phyloP scores from a whole-genome alignment of 805 yeast genomes.

The Suhomyces tanzawaensis region DNA sequence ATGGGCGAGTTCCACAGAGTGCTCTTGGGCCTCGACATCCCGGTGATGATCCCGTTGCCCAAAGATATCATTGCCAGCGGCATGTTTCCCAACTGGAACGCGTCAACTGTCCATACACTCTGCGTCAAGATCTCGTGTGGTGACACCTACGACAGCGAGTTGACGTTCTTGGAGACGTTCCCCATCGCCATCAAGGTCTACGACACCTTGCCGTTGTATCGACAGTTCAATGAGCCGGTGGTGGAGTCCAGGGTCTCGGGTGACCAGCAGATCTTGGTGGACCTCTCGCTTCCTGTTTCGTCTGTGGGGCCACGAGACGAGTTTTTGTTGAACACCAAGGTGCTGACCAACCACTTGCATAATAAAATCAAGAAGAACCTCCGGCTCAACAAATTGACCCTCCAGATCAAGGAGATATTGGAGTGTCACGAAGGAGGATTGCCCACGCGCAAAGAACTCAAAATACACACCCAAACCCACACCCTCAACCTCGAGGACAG shows the following conservation, averaged over 20 bases:
- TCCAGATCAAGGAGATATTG: slow-evolving; percentile 52
- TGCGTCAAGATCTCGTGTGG: slow-evolving; percentile 39
- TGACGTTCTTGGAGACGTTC: slow-evolving; percentile 32
- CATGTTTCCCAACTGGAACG: slow-evolving; percentile 44
- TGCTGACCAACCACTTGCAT: slow-evolving; percentile 39
- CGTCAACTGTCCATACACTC: slow-evolving; percentile 46
- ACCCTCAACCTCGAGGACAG: slow-evolving; percentile 20
- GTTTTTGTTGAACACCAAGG: slow-evolving; percentile 35
- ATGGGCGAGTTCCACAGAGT: slow-evolving; percentile 38
- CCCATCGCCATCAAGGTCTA: slow-evolving; percentile 56
- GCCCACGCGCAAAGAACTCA: slow-evolving; percentile 46
- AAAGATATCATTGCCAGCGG: slow-evolving; percentile 55
- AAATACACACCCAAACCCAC: slow-evolving; percentile 33
- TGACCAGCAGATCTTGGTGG: slow-evolving; percentile 49
- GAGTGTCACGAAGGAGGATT: slow-evolving; percentile 53
- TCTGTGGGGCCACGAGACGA: slow-evolving; percentile 61
- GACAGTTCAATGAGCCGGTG: slow-evolving; percentile 54
- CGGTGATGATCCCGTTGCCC: slow-evolving; percentile 55
- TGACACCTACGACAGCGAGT: slow-evolving; percentile 27
- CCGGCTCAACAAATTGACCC: slow-evolving; percentile 43
- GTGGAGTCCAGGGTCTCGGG: slow-evolving; percentile 42
- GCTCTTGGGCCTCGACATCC: slow-evolving; percentile 56
- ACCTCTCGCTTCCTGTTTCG: slow-evolving; percentile 46
- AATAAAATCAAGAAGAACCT: slow-evolving; percentile 29
- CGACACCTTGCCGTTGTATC: slow-evolving; percentile 54